Percentiles rank a stretch among this genome's conserved stretches.
Conservation (phyloP, 768 basidiomycete species). For the Kwoniella dejecticola region DNA sequence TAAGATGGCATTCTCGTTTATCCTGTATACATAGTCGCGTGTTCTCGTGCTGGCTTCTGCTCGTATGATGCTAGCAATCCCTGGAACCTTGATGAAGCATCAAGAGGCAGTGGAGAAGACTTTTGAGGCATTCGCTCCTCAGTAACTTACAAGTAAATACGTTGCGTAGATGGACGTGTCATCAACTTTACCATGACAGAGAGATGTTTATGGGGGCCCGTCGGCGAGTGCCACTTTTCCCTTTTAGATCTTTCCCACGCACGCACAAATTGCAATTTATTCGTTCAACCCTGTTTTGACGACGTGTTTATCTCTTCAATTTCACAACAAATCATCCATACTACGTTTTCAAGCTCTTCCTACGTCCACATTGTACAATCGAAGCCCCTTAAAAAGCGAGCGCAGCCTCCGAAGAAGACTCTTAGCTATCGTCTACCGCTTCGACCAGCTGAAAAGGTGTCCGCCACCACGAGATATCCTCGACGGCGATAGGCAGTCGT, state of each 20-base stretch:
- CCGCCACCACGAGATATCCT: conserved; percentile 2
- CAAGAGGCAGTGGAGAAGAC: neutral
- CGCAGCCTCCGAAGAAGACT: too few relatives aligned
- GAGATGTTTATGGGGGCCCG: too few relatives aligned
- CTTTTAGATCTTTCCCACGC: conserved; percentile 3
- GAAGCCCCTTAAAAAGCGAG: too few relatives aligned
- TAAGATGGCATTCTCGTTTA: conserved; percentile 37
- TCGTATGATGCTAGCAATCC: too few relatives aligned
- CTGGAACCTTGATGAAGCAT: neutral
- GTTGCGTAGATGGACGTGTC: conserved; percentile 9
- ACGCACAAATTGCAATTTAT: neutral
- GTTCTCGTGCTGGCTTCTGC: too few relatives aligned
- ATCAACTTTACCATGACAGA: neutral
- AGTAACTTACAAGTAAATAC: too few relatives aligned
- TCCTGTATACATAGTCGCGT: neutral
- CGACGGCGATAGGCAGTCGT: conserved; percentile 7
- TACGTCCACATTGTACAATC: neutral
- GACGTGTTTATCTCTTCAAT: conserved; percentile 27
- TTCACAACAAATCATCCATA: too few relatives aligned
- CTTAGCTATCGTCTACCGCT: neutral
- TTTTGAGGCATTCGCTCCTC: neutral
- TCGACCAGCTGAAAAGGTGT: neutral
- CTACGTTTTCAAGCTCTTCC: too few relatives aligned
- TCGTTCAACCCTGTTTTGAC: neutral
- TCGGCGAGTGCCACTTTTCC: neutral